These are phyloP conservation scores for Melanomma pulvis-pyrius DNA, from an alignment of 495 filamentous ascomycete genomes.

Conservation along the genomic window DNA sequence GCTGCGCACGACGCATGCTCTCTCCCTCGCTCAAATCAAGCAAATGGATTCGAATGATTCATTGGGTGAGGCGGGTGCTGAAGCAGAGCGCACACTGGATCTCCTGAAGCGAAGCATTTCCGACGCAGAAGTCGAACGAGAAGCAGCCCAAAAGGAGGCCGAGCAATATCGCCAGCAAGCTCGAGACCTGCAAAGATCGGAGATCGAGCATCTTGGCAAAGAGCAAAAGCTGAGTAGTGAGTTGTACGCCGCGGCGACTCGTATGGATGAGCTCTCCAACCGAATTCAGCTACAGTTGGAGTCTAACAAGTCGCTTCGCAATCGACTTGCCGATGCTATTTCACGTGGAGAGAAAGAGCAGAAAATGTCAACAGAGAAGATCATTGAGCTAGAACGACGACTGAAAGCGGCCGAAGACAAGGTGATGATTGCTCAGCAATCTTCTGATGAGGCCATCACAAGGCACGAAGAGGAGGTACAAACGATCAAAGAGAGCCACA, in stretches of 20 bases:
- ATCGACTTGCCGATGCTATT: slow-evolving; percentile 83
- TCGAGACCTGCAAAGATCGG: slow-evolving; percentile 62
- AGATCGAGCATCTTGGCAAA: slow-evolving; percentile 63
- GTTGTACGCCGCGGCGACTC: slow-evolving; percentile 68
- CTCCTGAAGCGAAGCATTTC: slow-evolving; percentile 66
- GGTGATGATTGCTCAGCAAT: slow-evolving; percentile 78
- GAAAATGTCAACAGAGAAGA: slow-evolving; percentile 72
- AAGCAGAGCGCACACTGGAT: slow-evolving; percentile 61
- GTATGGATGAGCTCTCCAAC: slow-evolving; percentile 73
- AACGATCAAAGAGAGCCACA: slow-evolving; percentile 74
- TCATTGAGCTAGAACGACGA: slow-evolving; percentile 77
- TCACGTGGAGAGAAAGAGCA: slow-evolving; percentile 85
- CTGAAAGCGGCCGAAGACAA: slow-evolving; percentile 83
- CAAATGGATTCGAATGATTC: slow-evolving; percentile 52
- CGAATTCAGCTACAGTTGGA: slow-evolving; percentile 79
- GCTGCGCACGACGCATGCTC: slow-evolving; percentile 64
- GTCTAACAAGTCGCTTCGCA: slow-evolving; percentile 71
- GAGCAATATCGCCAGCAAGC: slow-evolving; percentile 62
- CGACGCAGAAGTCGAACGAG: slow-evolving; percentile 70
- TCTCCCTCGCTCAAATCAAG: slow-evolving; percentile 59
- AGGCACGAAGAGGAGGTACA: slow-evolving; percentile 85
- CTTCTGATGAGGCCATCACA: slow-evolving; percentile 79
- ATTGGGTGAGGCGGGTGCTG: slow-evolving; percentile 45
- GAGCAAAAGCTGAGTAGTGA: slow-evolving; percentile 66
- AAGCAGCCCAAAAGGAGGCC: slow-evolving; percentile 65